phyloP scores from a whole-genome alignment of 305 asterid genomes.

The Fraxinus paxiana region DNA sequence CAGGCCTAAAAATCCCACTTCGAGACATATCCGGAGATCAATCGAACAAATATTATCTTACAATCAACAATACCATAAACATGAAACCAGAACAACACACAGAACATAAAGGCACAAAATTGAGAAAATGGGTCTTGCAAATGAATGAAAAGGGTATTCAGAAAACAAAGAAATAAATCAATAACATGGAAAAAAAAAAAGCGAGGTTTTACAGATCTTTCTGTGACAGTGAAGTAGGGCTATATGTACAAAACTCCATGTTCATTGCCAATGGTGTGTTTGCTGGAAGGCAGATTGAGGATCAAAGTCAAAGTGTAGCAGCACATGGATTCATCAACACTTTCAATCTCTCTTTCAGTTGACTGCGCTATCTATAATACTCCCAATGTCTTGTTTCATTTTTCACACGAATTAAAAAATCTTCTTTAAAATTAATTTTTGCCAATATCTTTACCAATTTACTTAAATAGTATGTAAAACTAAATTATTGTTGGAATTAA shows the following conservation, averaged over 20 bases:
- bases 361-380: neutral
- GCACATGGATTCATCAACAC: neutral
- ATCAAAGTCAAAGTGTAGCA: neutral
- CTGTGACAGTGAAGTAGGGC: conserved; percentile 6
- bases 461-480: too few species aligned
- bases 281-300: conserved; percentile 6
- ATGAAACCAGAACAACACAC: neutral
- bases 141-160: conserved; percentile 2
- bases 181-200: neutral
- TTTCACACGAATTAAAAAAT: too few species aligned
- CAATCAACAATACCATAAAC: neutral
- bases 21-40: conserved; percentile 44
- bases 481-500: too few species aligned
- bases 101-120: neutral
- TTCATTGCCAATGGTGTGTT: neutral
- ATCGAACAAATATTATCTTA: conserved; percentile 32
- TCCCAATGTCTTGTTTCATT: too few species aligned
- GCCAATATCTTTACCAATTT: too few species aligned
- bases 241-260: conserved; percentile 1
- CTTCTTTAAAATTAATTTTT: too few species aligned
- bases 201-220: neutral
- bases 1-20: conserved; percentile 46
- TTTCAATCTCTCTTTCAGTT: neutral
- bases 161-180: neutral
- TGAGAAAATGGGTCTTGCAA: neutral